Evolutionary conservation across 306 rosid genomes (phyloP).

Genomic region (Carpinus viminea): DNA sequence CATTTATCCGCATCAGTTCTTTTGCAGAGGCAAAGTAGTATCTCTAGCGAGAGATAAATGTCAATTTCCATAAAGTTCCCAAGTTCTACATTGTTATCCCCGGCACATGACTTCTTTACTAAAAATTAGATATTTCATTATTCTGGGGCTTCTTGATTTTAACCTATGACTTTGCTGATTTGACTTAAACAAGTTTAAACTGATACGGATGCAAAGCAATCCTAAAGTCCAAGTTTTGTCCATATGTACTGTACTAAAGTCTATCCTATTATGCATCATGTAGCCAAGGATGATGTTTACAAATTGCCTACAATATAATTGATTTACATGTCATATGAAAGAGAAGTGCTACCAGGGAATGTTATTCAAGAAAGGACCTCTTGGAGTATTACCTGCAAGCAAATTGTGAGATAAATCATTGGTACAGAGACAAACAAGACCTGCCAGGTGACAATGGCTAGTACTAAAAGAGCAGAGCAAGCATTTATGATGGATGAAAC

Average conservation of each 20-base stretch:
- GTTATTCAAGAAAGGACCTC: background rate
- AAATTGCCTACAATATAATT: background rate
- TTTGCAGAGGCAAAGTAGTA: slow-evolving; percentile 63
- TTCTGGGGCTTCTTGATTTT: background rate
- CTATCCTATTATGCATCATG: too few relatives aligned
- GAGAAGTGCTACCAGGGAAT: background rate
- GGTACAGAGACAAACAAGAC: slow-evolving; percentile 48
- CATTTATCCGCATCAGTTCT: slow-evolving; percentile 70
- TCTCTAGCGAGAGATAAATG: slow-evolving; percentile 32
- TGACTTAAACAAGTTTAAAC: background rate
- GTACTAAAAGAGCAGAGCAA: slow-evolving; percentile 36
- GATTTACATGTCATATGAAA: background rate
- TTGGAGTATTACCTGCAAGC: slow-evolving; percentile 44
- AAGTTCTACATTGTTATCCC: background rate
- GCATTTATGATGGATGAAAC: slow-evolving; percentile 26
- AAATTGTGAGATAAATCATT: slow-evolving; percentile 37
- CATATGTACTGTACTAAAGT: too few relatives aligned
- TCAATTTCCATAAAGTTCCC: background rate
- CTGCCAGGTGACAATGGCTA: slow-evolving; percentile 55
- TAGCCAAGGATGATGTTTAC: too few relatives aligned
- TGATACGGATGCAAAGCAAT: background rate
- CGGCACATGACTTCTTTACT: too few relatives aligned
- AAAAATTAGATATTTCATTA: too few relatives aligned
- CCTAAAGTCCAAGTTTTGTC: too few relatives aligned
- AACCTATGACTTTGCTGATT: background rate